Evolutionary conservation across 2,329 filamentous ascomycete genomes (phyloP).

Genomic region (Cytospora schulzeri): DNA sequence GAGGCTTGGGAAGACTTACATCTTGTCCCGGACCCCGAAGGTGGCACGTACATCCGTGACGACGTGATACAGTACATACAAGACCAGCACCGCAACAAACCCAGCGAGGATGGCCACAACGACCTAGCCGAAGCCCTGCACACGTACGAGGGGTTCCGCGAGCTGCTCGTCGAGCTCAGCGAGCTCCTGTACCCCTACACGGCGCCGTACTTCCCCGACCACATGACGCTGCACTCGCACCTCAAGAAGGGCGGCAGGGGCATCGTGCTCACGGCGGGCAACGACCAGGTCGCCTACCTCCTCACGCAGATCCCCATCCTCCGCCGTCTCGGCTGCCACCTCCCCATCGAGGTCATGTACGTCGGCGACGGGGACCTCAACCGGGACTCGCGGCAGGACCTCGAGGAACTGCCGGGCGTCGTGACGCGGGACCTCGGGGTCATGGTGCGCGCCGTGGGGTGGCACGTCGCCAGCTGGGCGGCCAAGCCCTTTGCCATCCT

Average conservation of each 20-base stretch:
- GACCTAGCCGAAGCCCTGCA: constrained; percentile 39
- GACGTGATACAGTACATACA: constrained; percentile 43
- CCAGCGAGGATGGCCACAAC: constrained; percentile 24
- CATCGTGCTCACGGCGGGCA: constrained; percentile 48
- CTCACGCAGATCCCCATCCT: constrained; percentile 45
- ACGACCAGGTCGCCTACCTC: constrained; percentile 45
- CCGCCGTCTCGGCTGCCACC: constrained; percentile 40
- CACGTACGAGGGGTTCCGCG: constrained; percentile 45
- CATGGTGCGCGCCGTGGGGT: constrained; percentile 48
- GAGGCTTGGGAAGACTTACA: constrained; percentile 44
- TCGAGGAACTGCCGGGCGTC: constrained; percentile 46
- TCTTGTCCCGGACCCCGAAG: constrained; percentile 35
- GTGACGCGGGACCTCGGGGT: constrained; percentile 46
- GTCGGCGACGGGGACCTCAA: constrained; percentile 47
- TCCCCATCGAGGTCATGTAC: constrained; percentile 44
- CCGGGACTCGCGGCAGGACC: constrained; percentile 43
- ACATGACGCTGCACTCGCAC: constrained; percentile 46
- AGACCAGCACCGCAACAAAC: constrained; percentile 29
- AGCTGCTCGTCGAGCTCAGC: constrained; percentile 42
- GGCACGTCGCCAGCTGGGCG: constrained; percentile 48
- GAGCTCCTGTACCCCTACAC: constrained; percentile 44
- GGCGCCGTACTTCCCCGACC: constrained; percentile 46
- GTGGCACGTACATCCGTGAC: constrained; percentile 43
- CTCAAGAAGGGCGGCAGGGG: constrained; percentile 45
- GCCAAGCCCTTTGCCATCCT: constrained; percentile 50